phyloP scores from a whole-genome alignment of 257 asterid species.

The Petunia axillaris region DNA sequence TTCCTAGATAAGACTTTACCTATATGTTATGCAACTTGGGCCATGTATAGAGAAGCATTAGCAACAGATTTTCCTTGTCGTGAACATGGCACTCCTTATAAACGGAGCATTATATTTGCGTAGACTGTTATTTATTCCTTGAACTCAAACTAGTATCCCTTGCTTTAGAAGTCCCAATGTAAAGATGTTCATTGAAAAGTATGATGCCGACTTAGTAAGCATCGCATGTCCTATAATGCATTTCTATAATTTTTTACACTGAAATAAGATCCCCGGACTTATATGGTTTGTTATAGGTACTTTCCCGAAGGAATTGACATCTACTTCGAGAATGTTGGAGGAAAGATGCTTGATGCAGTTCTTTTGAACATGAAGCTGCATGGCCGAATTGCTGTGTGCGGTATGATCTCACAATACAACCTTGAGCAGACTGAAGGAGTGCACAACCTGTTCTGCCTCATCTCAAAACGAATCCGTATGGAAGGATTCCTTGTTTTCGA shows the following conservation, averaged over 20 bases:
- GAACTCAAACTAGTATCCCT: neutral
- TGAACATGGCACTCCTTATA: neutral
- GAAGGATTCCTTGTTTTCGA: slow-evolving; percentile 29
- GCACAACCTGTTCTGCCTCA: too few relatives aligned
- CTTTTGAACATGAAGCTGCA: slow-evolving; percentile 32
- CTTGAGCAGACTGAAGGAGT: too few relatives aligned
- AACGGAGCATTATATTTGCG: neutral
- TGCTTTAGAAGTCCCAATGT: neutral
- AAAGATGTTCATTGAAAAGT: neutral
- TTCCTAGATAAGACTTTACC: too few relatives aligned
- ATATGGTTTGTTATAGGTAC: slow-evolving; percentile 14
- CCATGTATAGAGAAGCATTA: neutral
- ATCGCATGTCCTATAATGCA: neutral
- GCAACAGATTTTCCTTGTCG: neutral
- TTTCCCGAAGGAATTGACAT: slow-evolving; percentile 44
- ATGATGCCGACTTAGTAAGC: neutral
- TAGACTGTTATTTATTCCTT: neutral
- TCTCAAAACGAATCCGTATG: neutral
- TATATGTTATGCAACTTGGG: neutral
- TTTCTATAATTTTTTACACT: neutral
- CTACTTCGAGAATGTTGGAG: slow-evolving; percentile 35
- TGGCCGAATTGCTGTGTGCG: neutral
- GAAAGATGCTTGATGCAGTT: slow-evolving; percentile 30
- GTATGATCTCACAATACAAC: too few relatives aligned
- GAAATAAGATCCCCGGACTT: too few relatives aligned